Evolutionary conservation across 23 red algal genomes (phyloP), one percentile per base, ranked within the genome.

Genomic region (Chondrus crispus): DNA sequence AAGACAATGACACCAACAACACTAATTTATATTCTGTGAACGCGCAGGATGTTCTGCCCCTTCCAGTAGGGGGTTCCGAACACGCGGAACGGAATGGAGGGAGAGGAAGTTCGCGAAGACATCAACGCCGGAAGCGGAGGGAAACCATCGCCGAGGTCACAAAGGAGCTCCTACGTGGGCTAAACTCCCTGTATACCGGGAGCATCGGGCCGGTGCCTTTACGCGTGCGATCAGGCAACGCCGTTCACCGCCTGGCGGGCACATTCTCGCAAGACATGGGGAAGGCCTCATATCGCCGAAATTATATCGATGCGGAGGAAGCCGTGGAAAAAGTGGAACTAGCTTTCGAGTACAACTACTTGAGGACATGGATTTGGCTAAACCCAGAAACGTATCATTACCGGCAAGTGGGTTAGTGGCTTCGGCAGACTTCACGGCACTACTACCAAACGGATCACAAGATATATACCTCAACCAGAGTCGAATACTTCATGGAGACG

Each of bases 1-100:
- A 78, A 78, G 53, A 72, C n/a, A 46, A 49, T 20, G 42, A n/a
- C n/a, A n/a, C 48, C 73, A 78, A 78, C 39, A 48, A 78, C 73
- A 49, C 32, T 10, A 51, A 48, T 13, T 3, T 2, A 48, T 13
- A 47, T 78, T 19, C 20, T 14, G 11, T 48, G 37, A 24, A 48
- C 40, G 53, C 48, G 73, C 40, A 40, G 73, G 73, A 78, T 49
- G 32, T 78, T 42, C 40, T 48, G 48, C 5, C 43, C 39, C 43
- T 78, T 16, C 73, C 6, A 47, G 48, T 42, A n/a, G 3, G 48
- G 14, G n/a, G 18, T 49, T 16, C 19, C 32, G 5, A 5, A 11
- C 18, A 2, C 28, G 4, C 13, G 51, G 20, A 13, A 13, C 51
- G 13, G 13, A 20, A 55, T 13, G 20, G 20, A 13, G 13, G 13